phyloP scores from a whole-genome alignment of 108 stramenopile species.

The Cyclotella choctawhatcheeana region DNA sequence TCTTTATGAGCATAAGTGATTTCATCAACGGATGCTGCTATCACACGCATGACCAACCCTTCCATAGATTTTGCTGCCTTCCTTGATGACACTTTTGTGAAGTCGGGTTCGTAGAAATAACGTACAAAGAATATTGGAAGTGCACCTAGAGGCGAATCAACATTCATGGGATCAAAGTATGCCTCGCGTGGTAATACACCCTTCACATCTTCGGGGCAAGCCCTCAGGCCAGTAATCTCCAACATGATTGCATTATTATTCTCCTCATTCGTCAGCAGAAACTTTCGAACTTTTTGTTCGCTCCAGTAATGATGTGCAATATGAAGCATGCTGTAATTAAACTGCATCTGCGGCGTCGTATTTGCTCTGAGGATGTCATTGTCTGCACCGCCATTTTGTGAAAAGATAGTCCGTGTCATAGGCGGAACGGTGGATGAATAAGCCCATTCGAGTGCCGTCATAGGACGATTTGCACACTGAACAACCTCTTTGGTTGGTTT shows the following conservation, averaged over 20 bases:
- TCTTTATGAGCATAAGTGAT: background rate
- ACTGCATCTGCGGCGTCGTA: background rate
- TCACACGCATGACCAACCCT: background rate
- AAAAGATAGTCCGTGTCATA: background rate
- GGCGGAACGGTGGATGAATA: background rate
- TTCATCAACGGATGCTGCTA: background rate
- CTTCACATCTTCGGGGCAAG: background rate
- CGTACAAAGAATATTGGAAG: conserved; percentile 4
- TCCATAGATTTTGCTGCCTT: background rate
- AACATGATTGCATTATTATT: background rate
- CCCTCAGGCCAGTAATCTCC: background rate
- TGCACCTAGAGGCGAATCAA: background rate
- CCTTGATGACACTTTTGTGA: background rate
- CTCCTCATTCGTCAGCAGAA: background rate
- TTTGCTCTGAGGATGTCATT: background rate
- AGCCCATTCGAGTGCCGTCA: background rate
- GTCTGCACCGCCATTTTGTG: background rate
- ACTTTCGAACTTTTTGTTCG: background rate
- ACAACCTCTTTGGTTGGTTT: background rate
- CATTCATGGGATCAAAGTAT: background rate
- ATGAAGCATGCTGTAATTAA: background rate
- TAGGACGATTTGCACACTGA: background rate
- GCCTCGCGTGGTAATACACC: background rate
- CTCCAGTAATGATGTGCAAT: conserved; percentile 3
- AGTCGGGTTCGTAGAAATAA: background rate